Base-by-base conservation (phyloP, 2,329 filamentous ascomycete genomes). In the Trichoderma brevicompactum region DNA sequence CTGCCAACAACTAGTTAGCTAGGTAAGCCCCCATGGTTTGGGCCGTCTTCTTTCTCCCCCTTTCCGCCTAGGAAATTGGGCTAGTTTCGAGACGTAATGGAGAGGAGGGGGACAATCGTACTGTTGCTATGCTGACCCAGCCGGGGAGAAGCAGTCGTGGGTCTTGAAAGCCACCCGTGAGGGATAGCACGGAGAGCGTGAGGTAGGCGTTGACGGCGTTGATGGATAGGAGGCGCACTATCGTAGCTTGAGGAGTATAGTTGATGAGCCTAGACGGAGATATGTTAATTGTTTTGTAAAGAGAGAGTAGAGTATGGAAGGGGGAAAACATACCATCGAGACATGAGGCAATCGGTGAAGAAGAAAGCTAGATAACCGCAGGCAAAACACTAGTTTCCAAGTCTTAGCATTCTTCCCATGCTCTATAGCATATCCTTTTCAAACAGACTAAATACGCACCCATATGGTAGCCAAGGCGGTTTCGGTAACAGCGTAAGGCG, bases 331-430 rank as follows among this genome's bases (percentile, higher is more conserved):
- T 74, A 91, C 89, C 91, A 94, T 78, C 91, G 83, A 68, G 90
- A 92, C 90, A 94, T 93, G 72, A 94, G 85, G 77, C 90, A 92
- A 78, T 94, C 91, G 65, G 90, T 91, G 75, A 94, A 94, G 80
- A 92, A 91, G 77, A 92, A 94, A 58, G 89, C 90, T 67, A 93
- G 83, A 76, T 92, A 92, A 62, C 89, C 91, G 19, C 89, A 91
- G 66, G 90, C 88, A 73, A 86, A 87, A 79, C 90, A 92, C 90
- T 92, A 72, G 23, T 44, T 34, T 32, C 32, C 19, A 7, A 28
- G 3, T 10, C 34, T 48, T 38, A 28, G 23, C 13, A 12, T 43
- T 13, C 5, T 23, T 19, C 28, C 46, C 13, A 12, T 48, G 12
- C 13, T 60, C 13, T 44, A 15, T 10, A 38, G 36, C 36, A 38